Percentiles rank a stretch among this genome's conserved stretches.
phyloP scores from a whole-genome alignment of 1,139 yeast species.

The Yamadazyma atmosphaerica region DNA sequence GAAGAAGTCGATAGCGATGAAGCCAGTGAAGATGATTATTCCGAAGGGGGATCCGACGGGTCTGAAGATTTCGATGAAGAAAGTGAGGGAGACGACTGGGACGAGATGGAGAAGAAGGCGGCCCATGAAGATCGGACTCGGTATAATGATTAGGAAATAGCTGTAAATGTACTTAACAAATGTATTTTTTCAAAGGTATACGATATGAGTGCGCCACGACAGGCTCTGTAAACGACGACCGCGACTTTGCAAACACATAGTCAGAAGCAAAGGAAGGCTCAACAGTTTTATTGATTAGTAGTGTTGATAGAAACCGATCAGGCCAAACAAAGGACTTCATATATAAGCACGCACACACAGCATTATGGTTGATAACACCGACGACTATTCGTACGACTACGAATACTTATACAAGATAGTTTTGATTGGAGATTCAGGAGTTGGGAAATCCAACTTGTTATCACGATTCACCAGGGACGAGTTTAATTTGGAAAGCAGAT shows the following conservation, averaged over 20 bases:
- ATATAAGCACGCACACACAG: no score
- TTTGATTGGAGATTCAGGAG: conserved; percentile 96
- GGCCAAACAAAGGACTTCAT: no score
- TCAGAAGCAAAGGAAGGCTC: no score
- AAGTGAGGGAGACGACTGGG: conserved; percentile 74
- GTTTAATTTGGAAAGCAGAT: conserved; percentile 89
- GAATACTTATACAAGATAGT: conserved; percentile 95
- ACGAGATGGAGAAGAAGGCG: conserved; percentile 69
- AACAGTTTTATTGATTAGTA: no score
- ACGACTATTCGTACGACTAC: conserved; percentile 88
- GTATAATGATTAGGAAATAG: conserved; percentile 26
- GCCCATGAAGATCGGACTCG: conserved; percentile 46
- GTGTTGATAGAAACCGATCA: no score
- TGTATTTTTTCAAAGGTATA: no score
- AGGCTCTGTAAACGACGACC: no score
- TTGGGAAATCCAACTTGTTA: conserved; percentile 91
- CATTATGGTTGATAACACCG: conserved; percentile 50
- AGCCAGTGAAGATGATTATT: conserved; percentile 51
- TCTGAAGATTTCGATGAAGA: conserved; percentile 45
- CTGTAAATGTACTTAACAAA: no score
- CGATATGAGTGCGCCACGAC: no score
- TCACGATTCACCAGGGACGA: conserved; percentile 95
- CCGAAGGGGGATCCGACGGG: conserved; percentile 32
- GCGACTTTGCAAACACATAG: no score
- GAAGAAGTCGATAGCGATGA: conserved; percentile 67